Base-by-base conservation (phyloP, 208 protist species). In the Trypanosomatidae sp. region DNA sequence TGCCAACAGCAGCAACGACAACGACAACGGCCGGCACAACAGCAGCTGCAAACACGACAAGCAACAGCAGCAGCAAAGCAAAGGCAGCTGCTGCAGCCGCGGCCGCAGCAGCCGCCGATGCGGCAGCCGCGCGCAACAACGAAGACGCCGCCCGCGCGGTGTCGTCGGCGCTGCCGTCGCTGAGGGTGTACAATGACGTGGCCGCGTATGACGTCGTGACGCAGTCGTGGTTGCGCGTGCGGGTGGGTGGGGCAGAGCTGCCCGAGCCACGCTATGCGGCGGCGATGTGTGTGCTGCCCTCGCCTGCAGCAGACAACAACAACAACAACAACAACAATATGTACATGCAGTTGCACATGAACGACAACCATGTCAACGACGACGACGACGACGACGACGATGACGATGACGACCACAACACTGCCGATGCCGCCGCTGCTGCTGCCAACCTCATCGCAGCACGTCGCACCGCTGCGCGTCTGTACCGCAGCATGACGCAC, bases 251-350 rank as follows among this genome's bases (percentile, higher is more conserved):
- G 16, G 57, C 66, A 19, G 40, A 47, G 10, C 55, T 53, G 4
- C 54, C 60, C 3, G 43, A 43, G 38, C 42, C 56, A 24, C 74
- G 74, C 8, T 78, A 79, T 46, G 74, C 53, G 5, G 74, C 69
- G 4, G 69, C 74, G 7, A 32, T 83, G 8, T 62, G 65, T 25
- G 27, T 57, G 6, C 53, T 83, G 13, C 69, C 74, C 1, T 38
- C 45, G 16, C 43, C 24, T 28, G 43, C 48, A 18, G 27, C 15
- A 19, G 47, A 41, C 45, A 55, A 2, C 48, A 64, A 20, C 51
- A 35, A 35, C 30, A 35, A 35, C 11, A 35, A 35, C 30, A 35
- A 35, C n/a, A 35, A 35, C n/a, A 35, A 28, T 7, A 48, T 18
- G 26, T 23, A 48, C 8, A 11, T 18, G 11, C 19, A 48, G 13